These are phyloP conservation scores for Eucalyptus tenuipes DNA, from an alignment of 345 rosid species.

Conservation along the genomic window DNA sequence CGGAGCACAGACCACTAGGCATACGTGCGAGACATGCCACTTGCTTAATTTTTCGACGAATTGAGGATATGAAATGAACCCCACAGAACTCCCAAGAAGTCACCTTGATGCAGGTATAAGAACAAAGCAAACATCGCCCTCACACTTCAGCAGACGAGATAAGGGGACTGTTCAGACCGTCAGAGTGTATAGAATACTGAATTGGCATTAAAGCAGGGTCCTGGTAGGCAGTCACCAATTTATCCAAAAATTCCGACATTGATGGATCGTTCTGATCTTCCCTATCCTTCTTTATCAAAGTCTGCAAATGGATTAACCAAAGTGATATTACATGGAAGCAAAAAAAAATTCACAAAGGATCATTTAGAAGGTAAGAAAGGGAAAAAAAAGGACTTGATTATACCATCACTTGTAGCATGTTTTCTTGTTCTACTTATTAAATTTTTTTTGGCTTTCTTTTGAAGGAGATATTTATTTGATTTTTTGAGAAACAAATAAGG, in stretches of 20 bases:
- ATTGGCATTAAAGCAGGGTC: slow-evolving; percentile 74
- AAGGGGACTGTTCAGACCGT: slow-evolving; percentile 57
- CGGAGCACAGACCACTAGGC: not conserved
- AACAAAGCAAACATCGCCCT: not conserved
- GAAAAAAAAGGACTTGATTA: not conserved
- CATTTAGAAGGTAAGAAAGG: not conserved
- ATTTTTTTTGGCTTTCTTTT: not conserved
- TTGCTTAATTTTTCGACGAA: not conserved
- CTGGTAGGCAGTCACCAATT: slow-evolving; percentile 51
- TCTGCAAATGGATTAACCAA: slow-evolving; percentile 20
- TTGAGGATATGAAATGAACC: not conserved
- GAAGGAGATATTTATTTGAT: not conserved
- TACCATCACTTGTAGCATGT: not conserved
- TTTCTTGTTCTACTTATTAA: not conserved
- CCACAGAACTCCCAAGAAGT: not conserved
- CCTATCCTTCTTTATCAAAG: slow-evolving; percentile 63
- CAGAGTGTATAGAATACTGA: slow-evolving; percentile 28
- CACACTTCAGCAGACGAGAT: slow-evolving; percentile 33
- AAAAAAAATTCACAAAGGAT: not conserved
- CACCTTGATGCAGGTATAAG: not conserved
- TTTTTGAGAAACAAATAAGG: not conserved
- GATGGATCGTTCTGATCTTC: slow-evolving; percentile 40
- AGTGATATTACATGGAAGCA: not conserved
- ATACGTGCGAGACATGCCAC: not conserved
- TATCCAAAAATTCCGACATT: slow-evolving; percentile 48